phyloP scores from a whole-genome alignment of 768 basidiomycete genomes.

The Pleurotus platypus region DNA sequence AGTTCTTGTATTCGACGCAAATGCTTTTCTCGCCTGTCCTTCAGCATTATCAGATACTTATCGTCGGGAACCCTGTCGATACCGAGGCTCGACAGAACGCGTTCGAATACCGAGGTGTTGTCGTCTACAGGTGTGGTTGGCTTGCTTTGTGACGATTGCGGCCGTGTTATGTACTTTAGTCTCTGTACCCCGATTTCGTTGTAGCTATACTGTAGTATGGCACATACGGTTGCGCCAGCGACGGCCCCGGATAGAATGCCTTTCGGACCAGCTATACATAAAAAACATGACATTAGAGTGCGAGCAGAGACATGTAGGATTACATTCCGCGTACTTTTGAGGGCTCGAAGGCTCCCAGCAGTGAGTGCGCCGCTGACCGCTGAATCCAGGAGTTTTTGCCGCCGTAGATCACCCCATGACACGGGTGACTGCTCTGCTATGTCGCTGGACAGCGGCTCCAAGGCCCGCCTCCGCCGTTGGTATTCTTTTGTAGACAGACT shows the following conservation, averaged over 20 bases:
- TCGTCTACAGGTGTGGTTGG: constrained; percentile 9
- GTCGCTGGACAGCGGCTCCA: constrained; percentile 14
- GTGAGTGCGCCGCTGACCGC: constrained; percentile 68
- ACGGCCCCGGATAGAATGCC: constrained; percentile 57
- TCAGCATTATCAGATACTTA: constrained; percentile 62
- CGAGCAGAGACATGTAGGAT: neutral
- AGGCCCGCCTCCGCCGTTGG: constrained; percentile 33
- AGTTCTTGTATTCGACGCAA: constrained; percentile 57
- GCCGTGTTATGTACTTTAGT: constrained; percentile 45
- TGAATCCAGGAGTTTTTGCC: constrained; percentile 63
- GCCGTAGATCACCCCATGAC: constrained; percentile 53
- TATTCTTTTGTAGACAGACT: constrained; percentile 46
- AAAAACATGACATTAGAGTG: neutral
- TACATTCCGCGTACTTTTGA: constrained; percentile 46
- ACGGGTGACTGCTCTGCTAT: constrained; percentile 16
- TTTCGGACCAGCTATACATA: constrained; percentile 53
- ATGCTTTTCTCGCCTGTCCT: constrained; percentile 50
- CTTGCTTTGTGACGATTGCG: constrained; percentile 12
- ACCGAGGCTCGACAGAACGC: constrained; percentile 43
- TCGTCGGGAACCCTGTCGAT: constrained; percentile 64
- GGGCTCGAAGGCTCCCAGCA: constrained; percentile 54
- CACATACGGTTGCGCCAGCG: constrained; percentile 56
- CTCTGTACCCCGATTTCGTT: constrained; percentile 67
- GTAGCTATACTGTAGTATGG: constrained; percentile 60
- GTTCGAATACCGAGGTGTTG: constrained; percentile 24